These are phyloP conservation scores for Coemansia sp. DNA, from an alignment of 192 early-diverging fungal species.

Conservation along the genomic window DNA sequence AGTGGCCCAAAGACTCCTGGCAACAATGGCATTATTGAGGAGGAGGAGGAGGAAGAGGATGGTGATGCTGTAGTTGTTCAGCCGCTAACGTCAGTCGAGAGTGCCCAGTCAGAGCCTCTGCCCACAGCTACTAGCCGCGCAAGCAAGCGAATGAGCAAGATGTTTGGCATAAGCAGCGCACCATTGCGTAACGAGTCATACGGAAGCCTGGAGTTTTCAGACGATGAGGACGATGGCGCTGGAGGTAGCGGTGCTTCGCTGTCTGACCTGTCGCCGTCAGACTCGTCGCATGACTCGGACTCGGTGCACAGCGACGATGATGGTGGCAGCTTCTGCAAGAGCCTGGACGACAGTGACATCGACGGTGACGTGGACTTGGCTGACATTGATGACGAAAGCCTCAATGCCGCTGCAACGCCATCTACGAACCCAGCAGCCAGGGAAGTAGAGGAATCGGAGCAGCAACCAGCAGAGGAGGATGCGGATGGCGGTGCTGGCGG, in stretches of 20 bases:
- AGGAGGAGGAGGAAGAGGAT: not conserved
- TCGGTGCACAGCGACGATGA: slow-evolving; percentile 30
- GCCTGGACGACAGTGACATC: slow-evolving; percentile 40
- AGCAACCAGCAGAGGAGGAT: not conserved
- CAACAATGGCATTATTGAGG: not conserved
- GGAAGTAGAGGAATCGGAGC: not conserved
- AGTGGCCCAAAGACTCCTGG: not conserved
- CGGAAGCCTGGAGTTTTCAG: slow-evolving; percentile 38
- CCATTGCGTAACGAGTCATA: slow-evolving; percentile 26
- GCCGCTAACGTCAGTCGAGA: not conserved
- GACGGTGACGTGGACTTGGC: slow-evolving; percentile 35
- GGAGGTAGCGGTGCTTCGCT: slow-evolving; percentile 17
- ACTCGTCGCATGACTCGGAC: slow-evolving; percentile 26
- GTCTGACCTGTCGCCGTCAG: slow-evolving; percentile 22
- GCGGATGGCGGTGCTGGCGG: not conserved
- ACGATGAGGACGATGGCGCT: slow-evolving; percentile 22
- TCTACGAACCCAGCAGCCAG: not conserved
- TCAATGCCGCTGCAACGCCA: not conserved
- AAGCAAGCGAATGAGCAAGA: slow-evolving; percentile 25
- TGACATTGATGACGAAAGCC: slow-evolving; percentile 26
- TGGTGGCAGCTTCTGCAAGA: slow-evolving; percentile 40
- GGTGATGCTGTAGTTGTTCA: not conserved
- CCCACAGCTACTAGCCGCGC: not conserved
- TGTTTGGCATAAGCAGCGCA: slow-evolving; percentile 10
- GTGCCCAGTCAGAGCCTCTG: not conserved